Base-by-base conservation (phyloP, 495 filamentous ascomycete species). In the Penicillium desertorum region DNA sequence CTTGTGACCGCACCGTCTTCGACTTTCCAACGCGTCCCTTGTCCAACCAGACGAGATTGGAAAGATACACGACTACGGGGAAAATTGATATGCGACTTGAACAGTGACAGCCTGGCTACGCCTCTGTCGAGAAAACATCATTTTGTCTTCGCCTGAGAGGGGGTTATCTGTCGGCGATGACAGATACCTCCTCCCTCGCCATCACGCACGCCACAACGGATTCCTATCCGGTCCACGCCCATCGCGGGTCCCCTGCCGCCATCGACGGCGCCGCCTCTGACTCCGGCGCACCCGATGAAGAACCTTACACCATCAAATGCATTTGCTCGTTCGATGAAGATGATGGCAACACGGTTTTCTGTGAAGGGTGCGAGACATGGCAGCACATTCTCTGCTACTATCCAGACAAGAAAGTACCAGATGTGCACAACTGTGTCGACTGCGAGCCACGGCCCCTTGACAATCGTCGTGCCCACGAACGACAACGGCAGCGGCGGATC, bases 361-460 rank as follows among this genome's bases (percentile, higher is more conserved):
- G 94, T 81, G 94, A 99, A 69, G 78, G 76, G 55, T 99, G 94
- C 76, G 88, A 96, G 68, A 95, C 91, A 43, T 99, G 94, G 94
- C 94, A 99, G 73, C 94, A 99, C 73, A 92, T 95, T 60, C 83
- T 90, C 63, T 99, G 94, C 75, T 97, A 96, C 74, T 95, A 96
- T 68, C 86, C 88, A 48, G 77, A 84, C 50, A 81, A 80, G 48
- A 81, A 84, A 36, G 86, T 95, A 44, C 93, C 90, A 39, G 82
- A 89, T 20, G 82, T 86, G 62, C 96, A 99, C 73, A 87, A 85
- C 62, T 99, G 94, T 74, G 81, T 81, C 51, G 91, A 94, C 58
- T 99, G 94, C 74, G 78, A 86, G 56, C 91, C 93, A 17, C 81
- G 91, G 60, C 64, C 65, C 43, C 64, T 96, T 62, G 89, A 97